Conservation (phyloP, 2,329 filamentous ascomycete species). For the Fusarium camptoceras region DNA sequence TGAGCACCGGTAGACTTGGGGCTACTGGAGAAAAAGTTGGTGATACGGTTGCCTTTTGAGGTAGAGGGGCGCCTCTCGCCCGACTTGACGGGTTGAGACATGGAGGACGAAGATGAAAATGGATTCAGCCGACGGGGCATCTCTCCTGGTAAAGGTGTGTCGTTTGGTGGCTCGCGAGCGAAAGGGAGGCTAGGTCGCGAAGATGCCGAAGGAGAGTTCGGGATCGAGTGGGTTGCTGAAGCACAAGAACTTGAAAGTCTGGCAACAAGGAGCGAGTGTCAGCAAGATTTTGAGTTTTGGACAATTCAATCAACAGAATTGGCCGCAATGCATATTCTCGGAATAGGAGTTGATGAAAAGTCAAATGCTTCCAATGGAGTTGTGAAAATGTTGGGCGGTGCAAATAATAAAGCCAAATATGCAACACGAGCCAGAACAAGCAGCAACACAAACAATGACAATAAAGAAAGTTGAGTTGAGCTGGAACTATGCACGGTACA, state of each 20-base stretch:
- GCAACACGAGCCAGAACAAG: constrained; percentile 20
- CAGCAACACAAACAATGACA: constrained; percentile 26
- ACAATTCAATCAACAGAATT: constrained; percentile 22
- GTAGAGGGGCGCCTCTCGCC: constrained; percentile 69
- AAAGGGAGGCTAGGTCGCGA: constrained; percentile 18
- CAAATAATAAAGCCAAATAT: constrained; percentile 9
- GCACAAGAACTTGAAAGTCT: constrained; percentile 7
- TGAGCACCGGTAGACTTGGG: constrained; percentile 78
- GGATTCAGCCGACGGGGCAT: constrained; percentile 73
- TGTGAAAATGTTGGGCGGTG: constrained; percentile 2
- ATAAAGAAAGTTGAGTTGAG: constrained; percentile 17
- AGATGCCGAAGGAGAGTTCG: constrained; percentile 12
- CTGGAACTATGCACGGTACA: constrained; percentile 23
- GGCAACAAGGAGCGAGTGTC: constrained; percentile 24
- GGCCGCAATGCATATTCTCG: constrained; percentile 28
- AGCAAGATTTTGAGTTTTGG: constrained; percentile 19
- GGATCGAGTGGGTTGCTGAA: constrained; percentile 4
- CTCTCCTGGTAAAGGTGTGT: constrained; percentile 50
- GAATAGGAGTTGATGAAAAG: constrained; percentile 22
- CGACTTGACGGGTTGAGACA: constrained; percentile 61
- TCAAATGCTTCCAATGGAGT: constrained; percentile 9
- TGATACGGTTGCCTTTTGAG: constrained; percentile 80
- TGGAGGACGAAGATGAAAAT: constrained; percentile 64
- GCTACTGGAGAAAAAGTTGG: constrained; percentile 84
- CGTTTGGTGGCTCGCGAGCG: constrained; percentile 19